phyloP scores from a whole-genome alignment of 1,284 basidiomycete genomes.

The Xanthoconium separans region DNA sequence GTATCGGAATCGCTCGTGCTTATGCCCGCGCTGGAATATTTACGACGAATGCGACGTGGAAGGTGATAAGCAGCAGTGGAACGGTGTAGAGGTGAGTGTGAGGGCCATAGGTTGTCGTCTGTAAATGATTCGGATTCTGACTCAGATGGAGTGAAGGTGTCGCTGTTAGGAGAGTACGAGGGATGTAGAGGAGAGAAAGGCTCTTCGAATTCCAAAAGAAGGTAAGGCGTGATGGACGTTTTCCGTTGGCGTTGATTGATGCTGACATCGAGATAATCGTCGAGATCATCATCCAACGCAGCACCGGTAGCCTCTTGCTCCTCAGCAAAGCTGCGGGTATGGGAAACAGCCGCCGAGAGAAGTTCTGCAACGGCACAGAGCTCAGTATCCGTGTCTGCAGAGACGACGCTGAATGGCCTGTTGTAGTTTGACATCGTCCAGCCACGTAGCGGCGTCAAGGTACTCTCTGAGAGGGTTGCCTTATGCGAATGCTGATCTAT shows the following conservation, averaged over 20 bases:
- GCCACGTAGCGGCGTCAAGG: slow-evolving; percentile 19
- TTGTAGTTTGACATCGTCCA: slow-evolving; percentile 18
- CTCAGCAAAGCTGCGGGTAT: slow-evolving; percentile 26
- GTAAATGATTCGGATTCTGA: slow-evolving; percentile 36
- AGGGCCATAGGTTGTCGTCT: slow-evolving; percentile 31
- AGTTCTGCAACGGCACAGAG: slow-evolving; percentile 40
- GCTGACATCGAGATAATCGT: slow-evolving; percentile 31
- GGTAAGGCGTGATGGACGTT: slow-evolving; percentile 14
- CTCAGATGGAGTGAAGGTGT: slow-evolving; percentile 27
- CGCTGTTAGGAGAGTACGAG: slow-evolving; percentile 17
- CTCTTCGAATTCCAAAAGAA: slow-evolving; percentile 33
- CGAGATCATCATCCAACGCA: slow-evolving; percentile 29
- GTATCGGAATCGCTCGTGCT: slow-evolving; percentile 41
- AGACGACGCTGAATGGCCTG: slow-evolving; percentile 35
- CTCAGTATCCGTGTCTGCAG: slow-evolving; percentile 37
- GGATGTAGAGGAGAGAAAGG: slow-evolving; percentile 28
- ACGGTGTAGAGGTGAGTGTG: slow-evolving; percentile 17
- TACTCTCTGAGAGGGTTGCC: slow-evolving; percentile 25
- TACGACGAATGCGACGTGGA: slow-evolving; percentile 24
- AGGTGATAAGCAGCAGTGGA: slow-evolving; percentile 24
- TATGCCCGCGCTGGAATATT: slow-evolving; percentile 30
- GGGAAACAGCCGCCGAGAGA: slow-evolving; percentile 31
- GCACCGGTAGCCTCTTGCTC: slow-evolving; percentile 27
- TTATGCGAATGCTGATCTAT: slow-evolving; percentile 22
- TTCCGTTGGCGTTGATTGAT: slow-evolving; percentile 12